Conservation (phyloP, 1,284 basidiomycete genomes). For the Trametes polyzona region DNA sequence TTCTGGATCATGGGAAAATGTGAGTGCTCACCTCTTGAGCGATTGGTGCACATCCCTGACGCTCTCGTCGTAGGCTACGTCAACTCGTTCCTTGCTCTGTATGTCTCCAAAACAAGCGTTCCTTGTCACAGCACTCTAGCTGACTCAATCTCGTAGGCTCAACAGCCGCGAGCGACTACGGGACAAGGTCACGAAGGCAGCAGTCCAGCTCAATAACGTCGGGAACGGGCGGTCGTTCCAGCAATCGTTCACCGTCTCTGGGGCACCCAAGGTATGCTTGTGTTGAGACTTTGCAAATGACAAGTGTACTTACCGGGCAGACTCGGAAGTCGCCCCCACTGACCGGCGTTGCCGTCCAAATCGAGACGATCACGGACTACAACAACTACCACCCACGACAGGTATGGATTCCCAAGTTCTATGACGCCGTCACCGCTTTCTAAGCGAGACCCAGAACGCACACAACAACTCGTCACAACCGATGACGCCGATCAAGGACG, state of each 20-base stretch:
- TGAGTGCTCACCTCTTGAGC: slow-evolving; percentile 10
- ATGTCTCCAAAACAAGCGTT: background rate
- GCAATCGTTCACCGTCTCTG: slow-evolving; percentile 8
- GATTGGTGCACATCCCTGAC: background rate
- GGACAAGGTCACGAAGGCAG: slow-evolving; percentile 23
- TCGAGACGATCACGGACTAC: slow-evolving; percentile 26
- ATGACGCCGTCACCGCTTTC: no score
- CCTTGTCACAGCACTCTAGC: background rate
- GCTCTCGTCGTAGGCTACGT: slow-evolving; percentile 29
- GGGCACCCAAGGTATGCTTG: slow-evolving; percentile 10
- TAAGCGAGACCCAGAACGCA: no score
- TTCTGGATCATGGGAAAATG: slow-evolving; percentile 40
- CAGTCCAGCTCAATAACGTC: slow-evolving; percentile 21
- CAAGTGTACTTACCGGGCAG: no score
- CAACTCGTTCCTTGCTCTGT: slow-evolving; percentile 34
- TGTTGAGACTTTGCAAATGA: no score
- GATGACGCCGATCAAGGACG: slow-evolving; percentile 12
- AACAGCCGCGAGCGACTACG: slow-evolving; percentile 31
- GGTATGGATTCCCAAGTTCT: background rate
- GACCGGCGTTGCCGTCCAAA: slow-evolving; percentile 15
- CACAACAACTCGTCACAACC: background rate
- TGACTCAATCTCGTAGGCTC: slow-evolving; percentile 15
- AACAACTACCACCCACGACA: slow-evolving; percentile 10
- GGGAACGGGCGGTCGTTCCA: slow-evolving; percentile 13
- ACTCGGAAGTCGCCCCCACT: slow-evolving; percentile 1